phyloP scores from a whole-genome alignment of 228 moss, liverwort and hornwort genomes.

The Sphagnum fallax region DNA sequence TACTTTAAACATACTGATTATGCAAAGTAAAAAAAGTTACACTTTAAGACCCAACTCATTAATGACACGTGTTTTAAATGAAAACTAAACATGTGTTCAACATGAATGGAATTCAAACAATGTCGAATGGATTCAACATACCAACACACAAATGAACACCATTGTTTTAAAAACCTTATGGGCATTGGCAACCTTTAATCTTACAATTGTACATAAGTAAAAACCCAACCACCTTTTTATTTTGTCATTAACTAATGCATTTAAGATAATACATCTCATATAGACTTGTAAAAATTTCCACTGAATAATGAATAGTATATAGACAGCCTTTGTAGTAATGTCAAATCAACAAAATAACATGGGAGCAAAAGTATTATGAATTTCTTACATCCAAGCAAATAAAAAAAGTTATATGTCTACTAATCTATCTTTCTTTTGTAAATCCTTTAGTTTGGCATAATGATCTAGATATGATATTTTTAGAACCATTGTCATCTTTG shows the following conservation, averaged over 20 bases:
- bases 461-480: no score
- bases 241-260: not conserved
- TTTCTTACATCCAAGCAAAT: slow-evolving; percentile 34
- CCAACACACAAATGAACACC: slow-evolving; percentile 36
- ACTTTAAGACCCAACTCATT: no score
- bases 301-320: no score
- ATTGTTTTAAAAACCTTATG: slow-evolving; percentile 58
- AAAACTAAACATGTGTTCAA: no score
- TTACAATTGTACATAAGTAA: slow-evolving; percentile 14
- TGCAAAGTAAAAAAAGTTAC: no score
- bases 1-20: no score
- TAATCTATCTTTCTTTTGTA: slow-evolving; percentile 7
- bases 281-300: not conserved
- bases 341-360: not conserved
- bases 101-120: no score
- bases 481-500: no score
- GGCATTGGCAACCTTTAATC: slow-evolving; percentile 59
- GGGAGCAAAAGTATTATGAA: not conserved
- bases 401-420: slow-evolving; percentile 33
- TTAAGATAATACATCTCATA: not conserved
- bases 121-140: not conserved
- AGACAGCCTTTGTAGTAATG: not conserved
- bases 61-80: no score
- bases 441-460: no score
- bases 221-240: not conserved